These are phyloP conservation scores for Fraxinus angustifolia DNA, from an alignment of 305 asterid species.

Conservation along the genomic window DNA sequence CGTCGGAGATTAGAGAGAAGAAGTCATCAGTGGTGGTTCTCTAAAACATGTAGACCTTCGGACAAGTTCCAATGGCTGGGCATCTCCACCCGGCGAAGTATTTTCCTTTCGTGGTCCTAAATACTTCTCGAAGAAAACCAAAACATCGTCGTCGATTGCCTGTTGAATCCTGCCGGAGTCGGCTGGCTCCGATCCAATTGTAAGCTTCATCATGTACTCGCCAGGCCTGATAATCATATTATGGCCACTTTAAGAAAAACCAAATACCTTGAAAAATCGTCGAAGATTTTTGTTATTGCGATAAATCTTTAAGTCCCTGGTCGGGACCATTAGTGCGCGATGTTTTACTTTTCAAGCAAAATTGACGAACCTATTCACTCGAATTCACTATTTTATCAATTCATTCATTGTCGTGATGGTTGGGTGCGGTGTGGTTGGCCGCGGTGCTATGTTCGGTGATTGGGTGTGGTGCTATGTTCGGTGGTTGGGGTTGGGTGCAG, in stretches of 20 bases:
- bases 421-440: too few relatives aligned
- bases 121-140: constrained; percentile 57
- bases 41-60: constrained; percentile 65
- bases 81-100: constrained; percentile 80
- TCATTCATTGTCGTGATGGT: constrained; percentile 34
- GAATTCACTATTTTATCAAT: constrained; percentile 56
- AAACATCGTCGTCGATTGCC: constrained; percentile 57
- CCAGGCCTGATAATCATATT: constrained; percentile 76
- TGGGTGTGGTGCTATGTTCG: too few relatives aligned
- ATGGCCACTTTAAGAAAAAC: constrained; percentile 49
- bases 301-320: constrained; percentile 93
- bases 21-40: constrained; percentile 65
- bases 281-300: constrained; percentile 65
- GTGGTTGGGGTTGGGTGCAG: too few relatives aligned
- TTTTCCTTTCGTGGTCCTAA: constrained; percentile 72
- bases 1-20: constrained; percentile 47
- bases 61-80: constrained; percentile 84
- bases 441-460: too few relatives aligned
- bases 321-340: constrained; percentile 77
- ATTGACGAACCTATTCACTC: constrained; percentile 45
- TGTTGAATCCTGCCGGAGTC: constrained; percentile 76
- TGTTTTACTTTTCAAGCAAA: constrained; percentile 63
- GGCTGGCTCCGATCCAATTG: constrained; percentile 87
- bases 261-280: constrained; percentile 24
- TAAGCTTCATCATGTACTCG: constrained; percentile 71